Evolutionary conservation across 1,284 basidiomycete species (phyloP).

Genomic region (Rhodotorula sp.): DNA sequence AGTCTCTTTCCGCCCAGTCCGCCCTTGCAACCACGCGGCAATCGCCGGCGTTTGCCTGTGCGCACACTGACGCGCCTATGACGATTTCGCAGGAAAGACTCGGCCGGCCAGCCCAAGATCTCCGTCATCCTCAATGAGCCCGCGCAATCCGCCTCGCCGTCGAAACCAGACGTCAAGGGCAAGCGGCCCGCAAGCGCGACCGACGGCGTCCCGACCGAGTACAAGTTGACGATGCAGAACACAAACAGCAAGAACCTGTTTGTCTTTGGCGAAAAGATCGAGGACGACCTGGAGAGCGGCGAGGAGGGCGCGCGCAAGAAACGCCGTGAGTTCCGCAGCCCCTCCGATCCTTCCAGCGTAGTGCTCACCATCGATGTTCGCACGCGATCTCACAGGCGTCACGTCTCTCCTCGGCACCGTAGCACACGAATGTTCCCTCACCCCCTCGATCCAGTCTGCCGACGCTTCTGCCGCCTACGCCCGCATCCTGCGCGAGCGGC

Average conservation of each 20-base stretch:
- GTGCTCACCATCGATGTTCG: background rate
- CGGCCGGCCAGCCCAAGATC: slow-evolving; percentile 41
- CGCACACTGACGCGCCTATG: background rate
- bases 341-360: background rate
- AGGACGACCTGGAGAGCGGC: slow-evolving; percentile 41
- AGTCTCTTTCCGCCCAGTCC: too few species aligned
- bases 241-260: slow-evolving; percentile 45
- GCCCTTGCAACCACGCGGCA: too few species aligned
- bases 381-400: slow-evolving; percentile 19
- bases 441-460: slow-evolving; percentile 39
- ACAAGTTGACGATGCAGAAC: slow-evolving; percentile 46
- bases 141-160: background rate
- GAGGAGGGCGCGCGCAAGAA: slow-evolving; percentile 39
- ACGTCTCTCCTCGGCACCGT: slow-evolving; percentile 44
- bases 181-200: slow-evolving; percentile 12
- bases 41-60: background rate
- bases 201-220: slow-evolving; percentile 43
- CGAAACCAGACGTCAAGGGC: slow-evolving; percentile 26
- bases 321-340: slow-evolving; percentile 32
- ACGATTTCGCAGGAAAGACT: slow-evolving; percentile 28
- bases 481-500: slow-evolving; percentile 50
- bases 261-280: slow-evolving; percentile 47
- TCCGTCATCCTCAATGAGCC: slow-evolving; percentile 39
- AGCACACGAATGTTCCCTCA: slow-evolving; percentile 47
- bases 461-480: slow-evolving; percentile 50